Base-by-base conservation (phyloP, 1,139 yeast genomes). In the Arxiozyma telluris region DNA sequence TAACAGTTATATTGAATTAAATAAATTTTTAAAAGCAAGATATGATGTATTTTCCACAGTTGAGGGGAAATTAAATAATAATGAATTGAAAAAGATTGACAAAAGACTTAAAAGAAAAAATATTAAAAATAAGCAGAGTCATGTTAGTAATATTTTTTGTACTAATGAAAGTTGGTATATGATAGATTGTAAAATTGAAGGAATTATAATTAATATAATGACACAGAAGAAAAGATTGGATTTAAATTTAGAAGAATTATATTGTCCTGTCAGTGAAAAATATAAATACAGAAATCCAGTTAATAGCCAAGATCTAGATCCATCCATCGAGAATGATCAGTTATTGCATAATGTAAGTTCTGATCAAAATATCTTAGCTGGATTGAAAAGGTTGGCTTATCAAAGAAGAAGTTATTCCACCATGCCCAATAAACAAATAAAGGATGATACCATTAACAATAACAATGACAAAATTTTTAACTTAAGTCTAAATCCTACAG, bases 101-200 rank as follows among this genome's bases (percentile, higher is more conserved):
- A 79, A 88, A 56, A 75, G 96, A 59, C 72, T 87, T 65, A 76
- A 62, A 66, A 76, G 80, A 2, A 81, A 82, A 9, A 78, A 82
- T 46, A 30, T 47, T 23, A 45, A 45, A 30, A 18, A n/a, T 18
- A 39, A 44, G 23, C 42, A 42, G 8, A 22, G 75, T 1, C 76
- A 53, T 1, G 6, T 20, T 20, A 38, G 20, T 7, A 34, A 4
- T 15, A 20, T 30, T 1, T 17, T 38, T 17, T 18, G n/a, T 20
- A 63, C 62, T 17, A 57, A 84, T 9, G 86, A 85, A 60, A 77
- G 84, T 39, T 91, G 98, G 98, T 81, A 88, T 25, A 81, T 88
- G 78, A 75, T 90, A 53, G 89, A 87, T 61, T 78, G 88, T 44
- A 75, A 76, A 39, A 70, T 80, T 1, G 86, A 83, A 58, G 81